A percentile compares a stretch with the other conserved stretches of the same genome.
Evolutionary conservation across 2,329 filamentous ascomycete genomes (phyloP).

Genomic region (Onygena corvina): DNA sequence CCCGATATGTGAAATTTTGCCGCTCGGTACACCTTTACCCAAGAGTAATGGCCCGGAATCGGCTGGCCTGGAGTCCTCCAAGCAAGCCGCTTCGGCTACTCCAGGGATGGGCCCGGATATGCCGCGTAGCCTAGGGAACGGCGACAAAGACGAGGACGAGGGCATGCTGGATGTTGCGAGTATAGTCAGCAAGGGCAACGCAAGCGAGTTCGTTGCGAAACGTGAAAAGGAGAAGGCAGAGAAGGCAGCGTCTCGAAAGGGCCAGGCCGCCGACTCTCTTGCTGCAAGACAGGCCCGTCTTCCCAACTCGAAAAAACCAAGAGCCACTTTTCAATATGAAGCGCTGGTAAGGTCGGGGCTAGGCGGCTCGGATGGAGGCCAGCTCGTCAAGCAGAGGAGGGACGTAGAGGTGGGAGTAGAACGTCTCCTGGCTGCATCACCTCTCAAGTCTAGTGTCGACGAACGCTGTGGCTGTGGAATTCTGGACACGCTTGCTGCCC

Average conservation of each 20-base stretch:
- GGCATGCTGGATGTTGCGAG: slow-evolving; percentile 53
- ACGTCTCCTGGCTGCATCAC: slow-evolving; percentile 47
- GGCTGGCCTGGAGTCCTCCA: slow-evolving; percentile 28
- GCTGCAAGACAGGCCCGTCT: slow-evolving; percentile 39
- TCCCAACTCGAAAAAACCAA: slow-evolving; percentile 48
- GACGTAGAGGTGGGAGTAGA: slow-evolving; percentile 53
- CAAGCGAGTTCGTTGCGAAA: slow-evolving; percentile 49
- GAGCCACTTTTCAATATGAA: slow-evolving; percentile 50
- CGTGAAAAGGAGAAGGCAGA: slow-evolving; percentile 53
- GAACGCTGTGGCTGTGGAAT: slow-evolving; percentile 45
- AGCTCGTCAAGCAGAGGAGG: slow-evolving; percentile 39
- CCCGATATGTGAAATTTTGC: slow-evolving; percentile 50
- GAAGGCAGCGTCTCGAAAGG: slow-evolving; percentile 43
- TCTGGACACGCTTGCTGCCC: slow-evolving; percentile 70
- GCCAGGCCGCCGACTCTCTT: slow-evolving; percentile 33
- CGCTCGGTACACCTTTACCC: slow-evolving; percentile 44
- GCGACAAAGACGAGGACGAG: slow-evolving; percentile 43
- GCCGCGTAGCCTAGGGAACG: slow-evolving; percentile 34
- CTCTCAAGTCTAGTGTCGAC: slow-evolving; percentile 23
- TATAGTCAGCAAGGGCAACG: slow-evolving; percentile 50
- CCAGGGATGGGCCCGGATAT: slow-evolving; percentile 46
- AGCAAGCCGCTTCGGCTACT: slow-evolving; percentile 36
- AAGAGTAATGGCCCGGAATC: slow-evolving; percentile 35
- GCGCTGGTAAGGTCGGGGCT: slow-evolving; percentile 46
- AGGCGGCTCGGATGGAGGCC: slow-evolving; percentile 38